Conservation (phyloP, 2,329 filamentous ascomycete genomes). For the Colletotrichum sp. region DNA sequence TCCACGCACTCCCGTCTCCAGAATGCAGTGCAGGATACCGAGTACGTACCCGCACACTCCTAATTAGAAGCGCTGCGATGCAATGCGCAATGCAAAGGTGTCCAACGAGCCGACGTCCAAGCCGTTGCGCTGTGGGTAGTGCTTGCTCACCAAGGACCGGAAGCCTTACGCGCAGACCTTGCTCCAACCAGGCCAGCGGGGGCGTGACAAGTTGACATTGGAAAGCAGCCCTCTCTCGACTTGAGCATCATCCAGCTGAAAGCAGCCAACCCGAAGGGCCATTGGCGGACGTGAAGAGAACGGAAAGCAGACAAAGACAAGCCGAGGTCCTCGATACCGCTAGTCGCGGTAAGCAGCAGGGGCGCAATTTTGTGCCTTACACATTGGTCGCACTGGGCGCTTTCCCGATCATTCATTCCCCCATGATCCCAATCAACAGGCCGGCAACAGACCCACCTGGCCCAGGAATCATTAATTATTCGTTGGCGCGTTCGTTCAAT, state of each 20-base stretch:
- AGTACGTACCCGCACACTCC: background rate
- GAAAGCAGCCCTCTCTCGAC: background rate
- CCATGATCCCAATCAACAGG: constrained; percentile 1
- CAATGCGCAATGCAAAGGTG: background rate
- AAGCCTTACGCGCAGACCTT: constrained; percentile 10
- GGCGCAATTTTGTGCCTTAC: background rate
- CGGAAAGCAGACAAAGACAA: constrained; percentile 3
- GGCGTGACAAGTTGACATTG: background rate
- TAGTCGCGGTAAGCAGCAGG: constrained; percentile 11
- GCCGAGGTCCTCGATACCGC: constrained; percentile 13
- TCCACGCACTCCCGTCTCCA: constrained; percentile 1
- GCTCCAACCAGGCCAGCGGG: background rate
- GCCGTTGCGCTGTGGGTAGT: background rate
- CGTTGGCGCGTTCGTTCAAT: constrained; percentile 11
- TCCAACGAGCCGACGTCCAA: background rate
- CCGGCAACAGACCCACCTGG: background rate
- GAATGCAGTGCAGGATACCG: background rate
- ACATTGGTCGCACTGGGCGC: constrained; percentile 27
- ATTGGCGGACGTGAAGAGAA: background rate
- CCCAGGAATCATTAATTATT: constrained; percentile 13
- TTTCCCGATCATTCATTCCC: constrained; percentile 25
- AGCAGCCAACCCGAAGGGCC: background rate
- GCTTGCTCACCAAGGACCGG: constrained; percentile 6
- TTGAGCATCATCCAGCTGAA: background rate
- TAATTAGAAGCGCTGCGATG: background rate